phyloP scores from a whole-genome alignment of 2,329 filamentous ascomycete species.

The Xylariales sp. region DNA sequence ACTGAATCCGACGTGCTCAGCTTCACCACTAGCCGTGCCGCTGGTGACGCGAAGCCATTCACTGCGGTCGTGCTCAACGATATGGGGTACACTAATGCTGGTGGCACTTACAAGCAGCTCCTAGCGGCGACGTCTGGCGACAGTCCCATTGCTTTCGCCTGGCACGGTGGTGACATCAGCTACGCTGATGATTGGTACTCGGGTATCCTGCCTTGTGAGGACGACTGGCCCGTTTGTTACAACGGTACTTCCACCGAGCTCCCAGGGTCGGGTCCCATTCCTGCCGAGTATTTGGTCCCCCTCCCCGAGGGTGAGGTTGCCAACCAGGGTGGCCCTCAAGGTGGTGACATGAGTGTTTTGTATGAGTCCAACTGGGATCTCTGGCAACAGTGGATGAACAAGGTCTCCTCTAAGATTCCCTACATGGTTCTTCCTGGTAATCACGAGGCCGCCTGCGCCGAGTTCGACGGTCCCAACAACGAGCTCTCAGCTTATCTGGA shows the following conservation, averaged over 20 bases:
- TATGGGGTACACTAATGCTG: constrained; percentile 4
- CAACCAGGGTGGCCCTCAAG: constrained; percentile 3
- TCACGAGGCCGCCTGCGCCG: constrained; percentile 51
- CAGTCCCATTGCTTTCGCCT: constrained; percentile 14
- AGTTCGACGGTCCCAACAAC: constrained; percentile 41
- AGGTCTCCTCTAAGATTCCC: constrained; percentile 46
- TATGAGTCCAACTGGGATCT: constrained; percentile 54
- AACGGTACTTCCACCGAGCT: constrained; percentile 3
- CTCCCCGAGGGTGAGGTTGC: constrained; percentile 42
- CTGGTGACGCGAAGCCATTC: background rate
- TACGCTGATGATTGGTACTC: constrained; percentile 57
- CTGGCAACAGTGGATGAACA: constrained; percentile 51
- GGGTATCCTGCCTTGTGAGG: constrained; percentile 17
- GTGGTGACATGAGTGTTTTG: constrained; percentile 25
- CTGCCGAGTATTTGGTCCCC: constrained; percentile 35
- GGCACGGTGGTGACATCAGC: constrained; percentile 50
- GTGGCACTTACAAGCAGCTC: constrained; percentile 1
- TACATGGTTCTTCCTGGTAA: constrained; percentile 58
- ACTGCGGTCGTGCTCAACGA: constrained; percentile 2
- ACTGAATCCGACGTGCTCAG: constrained; percentile 4
- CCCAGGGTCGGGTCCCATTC: background rate
- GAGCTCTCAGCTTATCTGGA: constrained; percentile 5
- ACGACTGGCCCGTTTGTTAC: constrained; percentile 3
- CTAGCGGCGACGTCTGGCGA: background rate
- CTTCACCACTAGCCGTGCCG: constrained; percentile 4